These are phyloP conservation scores for Cordyceps tenuipes DNA, from an alignment of 2,329 filamentous ascomycete genomes.

Conservation along the genomic window DNA sequence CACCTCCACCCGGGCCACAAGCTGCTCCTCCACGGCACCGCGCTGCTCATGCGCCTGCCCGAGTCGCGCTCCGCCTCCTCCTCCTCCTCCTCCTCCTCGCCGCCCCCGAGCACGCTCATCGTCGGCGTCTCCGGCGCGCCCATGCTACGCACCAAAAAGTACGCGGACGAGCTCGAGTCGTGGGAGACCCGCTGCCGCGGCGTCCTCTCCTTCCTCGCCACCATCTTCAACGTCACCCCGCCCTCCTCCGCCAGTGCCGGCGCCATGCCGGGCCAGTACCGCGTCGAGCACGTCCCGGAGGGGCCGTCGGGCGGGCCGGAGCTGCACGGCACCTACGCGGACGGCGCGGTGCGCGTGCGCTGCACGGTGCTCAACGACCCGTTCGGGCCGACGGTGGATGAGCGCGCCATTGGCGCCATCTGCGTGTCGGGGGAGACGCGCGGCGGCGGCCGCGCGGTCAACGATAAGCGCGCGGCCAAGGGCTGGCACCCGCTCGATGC, in stretches of 20 bases:
- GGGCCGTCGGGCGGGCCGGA: slow-evolving; percentile 18
- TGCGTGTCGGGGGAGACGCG: slow-evolving; percentile 86
- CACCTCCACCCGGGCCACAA: slow-evolving; percentile 95
- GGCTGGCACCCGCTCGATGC: slow-evolving; percentile 70
- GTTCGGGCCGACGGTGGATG: slow-evolving; percentile 83
- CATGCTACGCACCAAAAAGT: slow-evolving; percentile 82
- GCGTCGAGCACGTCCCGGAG: neutral
- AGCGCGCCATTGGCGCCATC: slow-evolving; percentile 68
- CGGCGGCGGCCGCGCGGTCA: slow-evolving; percentile 75
- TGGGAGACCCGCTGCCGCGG: slow-evolving; percentile 67
- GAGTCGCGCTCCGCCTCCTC: slow-evolving; percentile 19
- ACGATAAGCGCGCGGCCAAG: slow-evolving; percentile 66
- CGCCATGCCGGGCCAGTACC: neutral
- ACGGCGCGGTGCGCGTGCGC: slow-evolving; percentile 56
- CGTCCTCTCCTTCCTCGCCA: slow-evolving; percentile 66
- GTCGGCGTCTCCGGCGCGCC: slow-evolving; percentile 86
- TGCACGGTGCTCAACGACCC: slow-evolving; percentile 81
- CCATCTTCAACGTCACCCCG: slow-evolving; percentile 42
- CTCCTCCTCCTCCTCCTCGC: too few relatives aligned
- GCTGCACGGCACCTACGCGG: slow-evolving; percentile 44
- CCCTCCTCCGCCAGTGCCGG: slow-evolving; percentile 9
- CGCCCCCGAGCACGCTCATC: slow-evolving; percentile 51
- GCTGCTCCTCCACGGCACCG: slow-evolving; percentile 82
- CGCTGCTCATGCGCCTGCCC: slow-evolving; percentile 56
- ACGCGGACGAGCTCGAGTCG: slow-evolving; percentile 67